Conservation (phyloP, 768 basidiomycete species). For the Tricholoma furcatifolium region DNA sequence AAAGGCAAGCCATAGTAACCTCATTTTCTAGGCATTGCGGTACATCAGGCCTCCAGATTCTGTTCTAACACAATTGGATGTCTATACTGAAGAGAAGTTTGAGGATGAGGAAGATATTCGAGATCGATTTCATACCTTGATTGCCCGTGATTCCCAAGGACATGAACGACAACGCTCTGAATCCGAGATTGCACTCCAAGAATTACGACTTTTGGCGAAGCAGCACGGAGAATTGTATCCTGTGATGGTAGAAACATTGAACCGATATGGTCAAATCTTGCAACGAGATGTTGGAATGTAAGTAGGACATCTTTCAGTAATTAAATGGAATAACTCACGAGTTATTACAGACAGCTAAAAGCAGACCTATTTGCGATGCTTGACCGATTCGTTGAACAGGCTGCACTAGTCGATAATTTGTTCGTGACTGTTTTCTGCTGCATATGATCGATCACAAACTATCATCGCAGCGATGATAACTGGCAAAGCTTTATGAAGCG, state of each 20-base stretch:
- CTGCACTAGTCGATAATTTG: conserved; percentile 61
- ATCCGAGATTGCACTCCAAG: conserved; percentile 54
- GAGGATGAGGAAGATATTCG: conserved; percentile 88
- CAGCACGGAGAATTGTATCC: conserved; percentile 65
- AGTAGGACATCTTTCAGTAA: conserved; percentile 24
- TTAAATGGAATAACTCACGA: neutral
- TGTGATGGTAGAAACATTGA: conserved; percentile 58
- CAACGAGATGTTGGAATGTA: conserved; percentile 62
- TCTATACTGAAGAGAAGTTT: conserved; percentile 86
- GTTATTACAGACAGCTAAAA: conserved; percentile 9
- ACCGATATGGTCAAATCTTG: conserved; percentile 53
- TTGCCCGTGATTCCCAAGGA: conserved; percentile 23
- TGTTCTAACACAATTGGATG: conserved; percentile 75
- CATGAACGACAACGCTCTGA: conserved; percentile 43
- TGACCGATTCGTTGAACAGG: conserved; percentile 54
- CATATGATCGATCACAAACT: conserved; percentile 10
- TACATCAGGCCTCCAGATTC: conserved; percentile 28
- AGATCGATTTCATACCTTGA: conserved; percentile 48
- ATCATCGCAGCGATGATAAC: conserved; percentile 51
- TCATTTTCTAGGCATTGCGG: conserved; percentile 7
- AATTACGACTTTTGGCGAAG: conserved; percentile 58
- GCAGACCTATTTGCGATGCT: conserved; percentile 9
- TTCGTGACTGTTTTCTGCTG: conserved; percentile 29
- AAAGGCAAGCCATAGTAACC: conserved; percentile 51
- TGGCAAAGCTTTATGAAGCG: conserved; percentile 64